These are phyloP conservation scores for Trametes elegans DNA, from an alignment of 768 basidiomycete species.

Conservation along the genomic window DNA sequence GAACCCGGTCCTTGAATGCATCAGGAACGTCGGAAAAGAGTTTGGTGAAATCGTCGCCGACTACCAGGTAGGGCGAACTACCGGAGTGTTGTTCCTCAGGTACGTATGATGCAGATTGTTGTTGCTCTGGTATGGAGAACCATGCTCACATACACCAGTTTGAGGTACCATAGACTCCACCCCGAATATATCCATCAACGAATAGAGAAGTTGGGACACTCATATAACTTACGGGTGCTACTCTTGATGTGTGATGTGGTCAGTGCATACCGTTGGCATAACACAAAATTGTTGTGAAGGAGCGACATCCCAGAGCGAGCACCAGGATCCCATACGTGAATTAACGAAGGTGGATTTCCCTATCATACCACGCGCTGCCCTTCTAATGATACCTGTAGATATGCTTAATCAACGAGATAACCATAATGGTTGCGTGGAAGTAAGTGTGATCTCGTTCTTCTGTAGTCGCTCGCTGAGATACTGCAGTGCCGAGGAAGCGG, in stretches of 20 bases:
- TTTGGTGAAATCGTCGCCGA: slow-evolving; percentile 93
- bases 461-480: neutral
- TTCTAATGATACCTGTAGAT: slow-evolving; percentile 39
- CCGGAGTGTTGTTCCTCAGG: slow-evolving; percentile 92
- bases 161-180: slow-evolving; percentile 94
- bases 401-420: slow-evolving; percentile 90
- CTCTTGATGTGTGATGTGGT: slow-evolving; percentile 92
- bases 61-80: slow-evolving; percentile 94
- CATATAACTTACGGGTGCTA: slow-evolving; percentile 81
- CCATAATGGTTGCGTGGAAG: slow-evolving; percentile 92
- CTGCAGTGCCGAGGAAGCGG: slow-evolving; percentile 83
- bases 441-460: slow-evolving; percentile 36
- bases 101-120: slow-evolving; percentile 27
- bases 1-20: slow-evolving; percentile 85
- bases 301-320: slow-evolving; percentile 84
- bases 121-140: neutral
- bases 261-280: too few species aligned
- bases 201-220: slow-evolving; percentile 80
- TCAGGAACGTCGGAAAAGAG: slow-evolving; percentile 89
- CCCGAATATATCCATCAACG: slow-evolving; percentile 95
- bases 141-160: slow-evolving; percentile 39
- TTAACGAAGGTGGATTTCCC: slow-evolving; percentile 67
- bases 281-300: too few species aligned
- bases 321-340: slow-evolving; percentile 88
- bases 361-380: too few species aligned